phyloP scores from a whole-genome alignment of 2,329 filamentous ascomycete species.

The Trichoderma sp. region DNA sequence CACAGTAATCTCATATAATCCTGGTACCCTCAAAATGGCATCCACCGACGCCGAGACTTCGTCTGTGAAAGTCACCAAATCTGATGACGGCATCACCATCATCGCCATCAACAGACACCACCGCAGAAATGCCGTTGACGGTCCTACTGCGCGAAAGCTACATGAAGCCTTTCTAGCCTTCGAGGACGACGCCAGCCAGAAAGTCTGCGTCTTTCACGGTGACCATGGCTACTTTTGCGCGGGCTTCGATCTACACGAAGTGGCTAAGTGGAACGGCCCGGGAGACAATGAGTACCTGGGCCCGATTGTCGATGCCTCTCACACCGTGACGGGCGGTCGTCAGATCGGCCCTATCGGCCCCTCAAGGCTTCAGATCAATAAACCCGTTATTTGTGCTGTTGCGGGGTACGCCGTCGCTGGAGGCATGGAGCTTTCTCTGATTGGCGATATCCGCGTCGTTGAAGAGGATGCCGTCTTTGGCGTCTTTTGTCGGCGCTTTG shows the following conservation, averaged over 20 bases:
- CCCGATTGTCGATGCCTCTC: conserved; percentile 5
- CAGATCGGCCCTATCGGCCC: conserved; percentile 49
- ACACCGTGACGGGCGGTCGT: not conserved
- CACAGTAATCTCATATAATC: not conserved
- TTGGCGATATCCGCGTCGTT: conserved; percentile 52
- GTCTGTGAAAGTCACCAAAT: conserved; percentile 23
- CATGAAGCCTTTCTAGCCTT: conserved; percentile 47
- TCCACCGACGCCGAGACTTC: conserved; percentile 18
- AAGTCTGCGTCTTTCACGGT: conserved; percentile 50
- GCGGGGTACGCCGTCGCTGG: conserved; percentile 53
- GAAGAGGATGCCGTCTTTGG: conserved; percentile 54
- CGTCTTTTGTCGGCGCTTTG: conserved; percentile 51
- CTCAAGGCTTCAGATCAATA: conserved; percentile 46
- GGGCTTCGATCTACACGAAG: conserved; percentile 49
- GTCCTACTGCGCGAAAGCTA: conserved; percentile 45
- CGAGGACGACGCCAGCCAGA: conserved; percentile 48
- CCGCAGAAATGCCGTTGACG: conserved; percentile 51
- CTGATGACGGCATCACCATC: conserved; percentile 46
- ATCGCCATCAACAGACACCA: conserved; percentile 52
- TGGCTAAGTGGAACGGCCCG: conserved; percentile 29
- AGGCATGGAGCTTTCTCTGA: conserved; percentile 48
- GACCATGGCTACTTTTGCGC: conserved; percentile 48
- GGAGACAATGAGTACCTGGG: conserved; percentile 17
- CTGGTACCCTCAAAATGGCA: not conserved
- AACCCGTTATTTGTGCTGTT: conserved; percentile 51